Evolutionary conservation across 2,329 filamentous ascomycete genomes (phyloP), one percentile per base, ranked within the genome.

Genomic region (Aspergillus novofumigatus): DNA sequence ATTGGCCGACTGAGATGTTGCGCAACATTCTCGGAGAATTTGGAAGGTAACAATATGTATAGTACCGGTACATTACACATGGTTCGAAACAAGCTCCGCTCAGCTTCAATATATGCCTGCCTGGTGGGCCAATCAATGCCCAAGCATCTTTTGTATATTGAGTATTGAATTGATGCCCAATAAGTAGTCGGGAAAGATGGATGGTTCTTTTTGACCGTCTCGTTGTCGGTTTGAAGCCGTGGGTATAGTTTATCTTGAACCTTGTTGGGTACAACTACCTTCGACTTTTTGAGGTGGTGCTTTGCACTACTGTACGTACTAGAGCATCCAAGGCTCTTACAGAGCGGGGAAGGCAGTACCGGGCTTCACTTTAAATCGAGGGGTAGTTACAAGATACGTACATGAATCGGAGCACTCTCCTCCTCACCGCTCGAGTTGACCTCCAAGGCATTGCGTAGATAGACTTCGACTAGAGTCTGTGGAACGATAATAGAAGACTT

Each of bases 341-440:
- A 21, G 11, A 45, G 42, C 42, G 42, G 42, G 42, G 42, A 45
- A 45, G 11, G 10, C 29, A 32, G 29, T 42, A 20, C 10, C 10
- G 9, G 20, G 21, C 42, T 20, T 44, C n/a, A 21, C 5, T 6
- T 38, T 38, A 26, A 47, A 14, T 23, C 21, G 44, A 47, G 44
- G 23, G 23, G 44, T 7, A 38, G 14, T 26, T 23, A 11, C 47
- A n/a, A 41, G 26, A 21, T 55, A 50, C 28, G 10, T 29, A 29
- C 53, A 53, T 44, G 45, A 28, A 48, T 48, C 56, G 57, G 57
- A 59, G 25, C 44, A 56, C 53, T 52, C 50, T 56, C 50, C 57
- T 59, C 57, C 57, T 54, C 32, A 38, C 32, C 32, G 14, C 32
- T 38, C 4, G 14, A 38, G 32, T 6, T 35, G 1, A 35, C 32